Base-by-base conservation (phyloP, 805 yeast genomes). In the Hanseniaspora occidentalis region DNA sequence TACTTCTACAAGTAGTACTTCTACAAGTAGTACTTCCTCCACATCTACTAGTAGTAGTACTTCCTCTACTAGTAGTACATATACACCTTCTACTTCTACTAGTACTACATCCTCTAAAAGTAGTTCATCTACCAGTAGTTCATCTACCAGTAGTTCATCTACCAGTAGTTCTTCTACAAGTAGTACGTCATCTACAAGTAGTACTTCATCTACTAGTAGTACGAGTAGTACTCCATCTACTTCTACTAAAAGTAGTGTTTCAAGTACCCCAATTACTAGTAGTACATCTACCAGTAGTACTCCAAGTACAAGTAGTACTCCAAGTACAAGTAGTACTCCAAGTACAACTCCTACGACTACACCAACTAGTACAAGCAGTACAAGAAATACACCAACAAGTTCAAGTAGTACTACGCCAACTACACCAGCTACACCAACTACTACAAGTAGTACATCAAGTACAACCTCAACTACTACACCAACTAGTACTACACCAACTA, bases 351-450 rank as follows among this genome's bases (percentile, higher is more conserved):
- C 47, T 48, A 11, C 50, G 38, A 11, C 48, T 48, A 21, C 44
- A 38, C 27, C 31, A 22, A 2, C 34, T 36, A 25, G 18, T 35
- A 7, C 47, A 41, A 31, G 34, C 39, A 20, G 38, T 35, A 36
- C 43, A 42, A 11, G 46, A 42, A 33, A 40, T 40, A 10, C 53
- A 48, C 23, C 23, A 46, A 22, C 26, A 16, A 25, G 35, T n/a
- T 14, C 36, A 26, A 25, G 34, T 26, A 14, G 35, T 22, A 9
- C 53, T 51, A 25, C 49, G 46, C 20, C 44, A 16, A 24, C 47
- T 22, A 31, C 46, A 7, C 42, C 50, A 21, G 20, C 49, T 26
- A 50, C 62, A 20, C 46, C 55, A 38, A 50, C 56, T 26, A 40
- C 47, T 26, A 40, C 51, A 21, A 48, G 54, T 22, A 46, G n/a